Evolutionary conservation across 352 stramenopile genomes (phyloP), one percentile per base, ranked within the genome.

Genomic region (Achlya hypogyna): DNA sequence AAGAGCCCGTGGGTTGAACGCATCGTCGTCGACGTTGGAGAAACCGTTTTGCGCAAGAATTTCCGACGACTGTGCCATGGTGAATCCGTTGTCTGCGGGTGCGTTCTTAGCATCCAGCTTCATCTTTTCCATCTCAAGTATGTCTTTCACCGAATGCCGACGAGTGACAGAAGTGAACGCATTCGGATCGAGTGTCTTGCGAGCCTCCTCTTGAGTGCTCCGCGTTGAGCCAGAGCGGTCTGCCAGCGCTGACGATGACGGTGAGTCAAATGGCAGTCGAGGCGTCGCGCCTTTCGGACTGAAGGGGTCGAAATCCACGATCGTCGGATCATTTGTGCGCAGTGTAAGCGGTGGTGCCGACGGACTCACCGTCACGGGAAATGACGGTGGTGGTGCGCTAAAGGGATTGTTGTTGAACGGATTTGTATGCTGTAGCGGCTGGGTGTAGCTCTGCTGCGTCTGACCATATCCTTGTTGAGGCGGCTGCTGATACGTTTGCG

Each of bases 231-330:
- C 74, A 4, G 77, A 67, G 5, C 79, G 78, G 28, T 82, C 80
- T 18, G 77, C 76, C 14, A 86, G 72, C 16, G 81, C 79, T 8
- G 67, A 69, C 0, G 71, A 69, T 0, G 59, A 69, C 63, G 12
- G 42, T 25, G 53, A 81, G 53, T 79, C 73, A 62, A 87, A 85
- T 0, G 82, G 82, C 23, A 78, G 71, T 4, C 71, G 78, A 16
- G 82, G 81, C 14, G 76, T 88, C 20, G 73, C 73, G 20, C 76
- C 78, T 31, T 78, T 79, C 2, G 81, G 82, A 66, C 82, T 91
- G 71, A 88, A 91, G 4, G 82, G 81, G 32, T 89, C 82, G 72
- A 91, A 91, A 60, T 91, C 81, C n/a, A 82, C 64, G 40, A 91
- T 77, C 3, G 74, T 91, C 22, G 79, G 75, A 28, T 53, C 45